Evolutionary conservation across 2,329 filamentous ascomycete species (phyloP).

Genomic region (Seiridium cupressi): DNA sequence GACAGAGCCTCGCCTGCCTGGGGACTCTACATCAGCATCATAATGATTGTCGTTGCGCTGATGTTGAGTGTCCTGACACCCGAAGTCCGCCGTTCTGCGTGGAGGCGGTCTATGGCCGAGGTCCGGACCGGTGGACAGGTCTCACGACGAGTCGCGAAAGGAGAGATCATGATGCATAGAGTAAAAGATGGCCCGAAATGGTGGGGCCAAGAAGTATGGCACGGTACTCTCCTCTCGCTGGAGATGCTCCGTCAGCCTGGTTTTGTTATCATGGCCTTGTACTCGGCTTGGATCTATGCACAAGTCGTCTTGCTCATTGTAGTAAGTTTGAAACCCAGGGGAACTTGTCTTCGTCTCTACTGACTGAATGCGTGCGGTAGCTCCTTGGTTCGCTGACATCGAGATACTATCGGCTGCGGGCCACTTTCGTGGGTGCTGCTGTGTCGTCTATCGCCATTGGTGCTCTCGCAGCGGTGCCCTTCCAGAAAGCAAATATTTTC

Average conservation of each 20-base stretch:
- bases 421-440: slow-evolving; percentile 65
- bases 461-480: slow-evolving; percentile 67
- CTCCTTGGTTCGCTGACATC: slow-evolving; percentile 72
- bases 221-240: slow-evolving; percentile 63
- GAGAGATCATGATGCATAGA: slow-evolving; percentile 76
- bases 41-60: slow-evolving; percentile 63
- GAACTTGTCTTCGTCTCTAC: background rate
- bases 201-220: slow-evolving; percentile 76
- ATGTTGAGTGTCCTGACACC: slow-evolving; percentile 70
- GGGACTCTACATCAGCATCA: slow-evolving; percentile 74
- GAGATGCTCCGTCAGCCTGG: slow-evolving; percentile 75
- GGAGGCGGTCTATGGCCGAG: slow-evolving; percentile 66
- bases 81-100: slow-evolving; percentile 68
- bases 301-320: slow-evolving; percentile 73
- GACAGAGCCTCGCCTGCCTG: slow-evolving; percentile 62
- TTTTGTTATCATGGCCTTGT: slow-evolving; percentile 70
- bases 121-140: slow-evolving; percentile 52
- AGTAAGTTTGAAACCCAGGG: slow-evolving; percentile 17
- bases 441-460: slow-evolving; percentile 67
- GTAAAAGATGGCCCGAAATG: slow-evolving; percentile 69
- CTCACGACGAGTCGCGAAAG: slow-evolving; percentile 61
- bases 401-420: slow-evolving; percentile 61
- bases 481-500: slow-evolving; percentile 70
- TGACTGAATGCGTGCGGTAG: slow-evolving; percentile 13
- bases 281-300: slow-evolving; percentile 76